Base-by-base conservation (phyloP, 768 basidiomycete species). In the Boletus insuetus region DNA sequence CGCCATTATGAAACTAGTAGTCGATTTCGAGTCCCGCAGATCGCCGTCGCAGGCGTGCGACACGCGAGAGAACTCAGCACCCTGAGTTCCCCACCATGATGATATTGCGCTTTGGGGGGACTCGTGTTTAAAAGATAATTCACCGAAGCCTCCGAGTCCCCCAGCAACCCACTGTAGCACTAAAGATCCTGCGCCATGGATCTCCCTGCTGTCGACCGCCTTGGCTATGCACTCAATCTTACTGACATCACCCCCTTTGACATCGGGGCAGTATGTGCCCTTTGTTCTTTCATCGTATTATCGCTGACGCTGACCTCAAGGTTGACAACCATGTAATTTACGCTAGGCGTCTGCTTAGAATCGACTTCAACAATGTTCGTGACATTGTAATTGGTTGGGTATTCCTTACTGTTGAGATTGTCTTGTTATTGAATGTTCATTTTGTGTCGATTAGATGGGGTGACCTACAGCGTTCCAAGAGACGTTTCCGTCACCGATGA, bases 211-310 rank as follows among this genome's bases (percentile, higher is more conserved):
- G 35, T 53, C 29, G 54, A 55, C n/a, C 54, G 48, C 31, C 49
- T 55, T 44, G 54, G 54, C 10, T 55, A 55, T 38, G 48, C 49
- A 1, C 12, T 55, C 49, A 51, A 55, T 44, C 48, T 55, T 3
- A 17, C 8, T 8, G 42, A 31, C 12, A 43, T 55, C 29, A 51
- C 49, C 35, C 54, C 54, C 4, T 55, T 55, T 22, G 48, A 55
- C 37, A 55, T 55, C 26, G 49, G 42, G 5, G 41, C 49, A 17
- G 54, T 50, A 41, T n/a, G 53, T 54, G 19, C 8, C 48, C 38
- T 12, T 9, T 16, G 12, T 20, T 4, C 5, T 31, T 14, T 19
- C 45, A 19, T 32, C 11, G 29, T 13, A 31, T 46, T n/a, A 32
- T 19, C 7, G n/a, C 29, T 46, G 31, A 46, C 45, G 14, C 11